Base-by-base conservation (phyloP, 2,329 filamentous ascomycete genomes). In the Penicillium olsonii region DNA sequence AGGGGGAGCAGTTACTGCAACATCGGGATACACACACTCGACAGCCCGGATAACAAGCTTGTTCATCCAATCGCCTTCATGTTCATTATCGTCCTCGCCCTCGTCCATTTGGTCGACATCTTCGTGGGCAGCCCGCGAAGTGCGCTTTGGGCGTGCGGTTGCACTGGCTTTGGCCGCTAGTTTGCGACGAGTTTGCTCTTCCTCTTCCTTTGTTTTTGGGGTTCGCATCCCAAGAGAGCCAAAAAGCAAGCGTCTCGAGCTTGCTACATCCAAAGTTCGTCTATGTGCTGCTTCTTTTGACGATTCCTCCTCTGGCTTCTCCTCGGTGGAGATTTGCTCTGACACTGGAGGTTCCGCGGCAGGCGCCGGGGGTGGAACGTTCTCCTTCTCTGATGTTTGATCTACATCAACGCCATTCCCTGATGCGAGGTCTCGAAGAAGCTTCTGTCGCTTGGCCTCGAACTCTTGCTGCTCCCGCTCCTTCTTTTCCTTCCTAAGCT, bases 31-130 rank as follows among this genome's bases (percentile, higher is more conserved):
- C 54, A 84, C 83, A 69, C 92, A 96, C 68, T 97, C 92, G 1
- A 95, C 88, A 18, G 90, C 92, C 19, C 82, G 81, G 53, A 95
- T 84, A 10, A 76, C 80, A 52, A 96, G 85, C 57, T 84, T 90
- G 4, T 82, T 74, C 57, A 83, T 83, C 92, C 92, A 96, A 18
- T 82, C 33, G 15, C 33, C 33, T 9, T 18, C 78, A 24, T 87
- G 79, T 0, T 79, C 72, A 37, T 83, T 78, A 37, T 81, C 74
- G 22, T 74, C 68, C 14, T 73, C 68, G n/a, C 50, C 57, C 5
- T 55, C 45, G 47, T 27, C 27, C 35, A 49, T 40, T 11, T 49
- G 27, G 3, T 45, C 47, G 5, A 17, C 5, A 20, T 37, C 27
- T 35, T 45, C 42, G 12, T 39, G 17, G 20, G 20, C 2, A 6